Conservation (phyloP, 768 basidiomycete genomes). For the Suillus subluteus region DNA sequence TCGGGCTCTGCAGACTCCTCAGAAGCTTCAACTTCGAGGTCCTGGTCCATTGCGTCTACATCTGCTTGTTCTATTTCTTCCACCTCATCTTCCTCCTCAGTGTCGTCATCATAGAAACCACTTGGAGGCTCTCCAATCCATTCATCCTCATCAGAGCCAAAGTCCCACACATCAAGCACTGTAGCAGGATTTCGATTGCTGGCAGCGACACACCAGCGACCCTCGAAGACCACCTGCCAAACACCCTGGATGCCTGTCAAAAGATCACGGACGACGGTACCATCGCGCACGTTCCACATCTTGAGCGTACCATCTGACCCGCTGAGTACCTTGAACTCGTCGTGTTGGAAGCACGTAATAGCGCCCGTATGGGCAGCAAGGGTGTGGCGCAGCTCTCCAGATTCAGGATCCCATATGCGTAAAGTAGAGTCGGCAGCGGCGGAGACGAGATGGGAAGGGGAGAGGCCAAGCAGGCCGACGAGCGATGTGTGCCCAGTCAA, state of each 20-base stretch:
- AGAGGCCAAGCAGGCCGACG: conserved; percentile 90
- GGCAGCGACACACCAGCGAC: conserved; percentile 93
- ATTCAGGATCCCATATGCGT: conserved; percentile 91
- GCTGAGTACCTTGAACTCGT: conserved; percentile 95
- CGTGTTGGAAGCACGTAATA: conserved; percentile 99
- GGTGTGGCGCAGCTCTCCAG: conserved; percentile 77
- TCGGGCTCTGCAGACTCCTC: conserved; percentile 34
- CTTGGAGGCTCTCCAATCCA: conserved; percentile 82
- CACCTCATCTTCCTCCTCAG: conserved; percentile 46
- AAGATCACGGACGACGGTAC: conserved; percentile 83
- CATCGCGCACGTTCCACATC: conserved; percentile 96
- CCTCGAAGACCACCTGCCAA: conserved; percentile 97
- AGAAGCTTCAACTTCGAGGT: conserved; percentile 41
- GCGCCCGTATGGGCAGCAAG: conserved; percentile 93
- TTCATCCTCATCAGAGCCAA: conserved; percentile 72
- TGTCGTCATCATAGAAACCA: conserved; percentile 73
- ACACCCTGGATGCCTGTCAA: conserved; percentile 92
- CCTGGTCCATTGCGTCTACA: conserved; percentile 77
- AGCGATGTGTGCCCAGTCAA: conserved; percentile 93
- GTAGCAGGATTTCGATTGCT: conserved; percentile 80
- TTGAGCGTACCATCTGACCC: conserved; percentile 96
- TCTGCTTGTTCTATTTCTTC: conserved; percentile 60
- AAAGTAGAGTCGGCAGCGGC: conserved; percentile 96
- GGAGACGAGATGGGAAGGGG: conserved; percentile 88
- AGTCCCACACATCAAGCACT: conserved; percentile 90